Evolutionary conservation across 257 asterid species (phyloP), one percentile per base, ranked within the genome.

Genomic region (Echium plantagineum): DNA sequence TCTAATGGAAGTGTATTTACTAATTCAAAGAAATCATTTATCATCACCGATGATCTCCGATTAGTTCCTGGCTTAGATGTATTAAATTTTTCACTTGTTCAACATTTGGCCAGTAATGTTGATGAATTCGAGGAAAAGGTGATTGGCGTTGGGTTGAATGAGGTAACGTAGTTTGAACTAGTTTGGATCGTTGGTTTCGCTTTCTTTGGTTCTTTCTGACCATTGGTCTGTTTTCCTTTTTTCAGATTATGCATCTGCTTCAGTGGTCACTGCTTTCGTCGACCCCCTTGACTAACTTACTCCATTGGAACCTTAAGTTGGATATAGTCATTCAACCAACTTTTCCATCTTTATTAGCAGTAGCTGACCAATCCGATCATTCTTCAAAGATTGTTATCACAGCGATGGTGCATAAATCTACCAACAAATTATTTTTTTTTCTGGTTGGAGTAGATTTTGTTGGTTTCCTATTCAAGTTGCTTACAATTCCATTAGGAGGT

Each of bases 261-360:
- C 64, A 48, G 61, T 30, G 51, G 3, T 46, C 53, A 13, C 19
- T 68, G 6, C 9, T 55, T 18, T 75, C 74, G 6, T 0, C 10
- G 21, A 35, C 72, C 21, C 77, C 67, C 0, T 62, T 75, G 26
- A 55, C 77, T 0, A 77, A 72, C 20, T 4, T 68, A 7, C 15
- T 71, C 52, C 59, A 60, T 12, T 48, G 21, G 1, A n/a, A 35
- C 5, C 20, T 12, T 6, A 12, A 21, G 9, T 13, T 32, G 15
- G 31, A 5, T 4, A 26, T 46, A 35, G 16, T 15, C 4, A 10
- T 51, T 52, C 8, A 3, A 17, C 6, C 46, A 2, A 48, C 5
- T 20, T 13, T 28, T 2, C 15, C 21, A 15, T 5, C 58, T 59
- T 47, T 17, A 30, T 30, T 15, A 26, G 16, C 9, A 42, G 10